Base-by-base conservation (phyloP, 768 basidiomycete genomes). In the Mrakia blollopis region DNA sequence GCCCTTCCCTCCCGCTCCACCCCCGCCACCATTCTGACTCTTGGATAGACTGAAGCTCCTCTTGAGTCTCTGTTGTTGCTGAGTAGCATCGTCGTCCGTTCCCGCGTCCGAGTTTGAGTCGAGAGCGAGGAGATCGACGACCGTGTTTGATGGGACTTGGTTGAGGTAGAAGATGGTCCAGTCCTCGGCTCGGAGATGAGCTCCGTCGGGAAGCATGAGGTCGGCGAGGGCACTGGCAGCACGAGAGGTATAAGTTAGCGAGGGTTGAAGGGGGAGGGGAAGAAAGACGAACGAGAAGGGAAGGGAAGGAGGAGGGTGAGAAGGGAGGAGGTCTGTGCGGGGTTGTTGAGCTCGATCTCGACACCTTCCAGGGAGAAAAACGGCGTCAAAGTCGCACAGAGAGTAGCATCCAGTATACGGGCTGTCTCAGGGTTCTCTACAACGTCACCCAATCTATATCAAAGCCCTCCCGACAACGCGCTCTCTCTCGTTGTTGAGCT, bases 111-210 rank as follows among this genome's bases (percentile, higher is more conserved):
- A 28, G 21, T 35, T 52, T 14, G 37, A 32, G 37, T 78, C 78
- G 25, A 50, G 50, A 14, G n/a, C 32, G 54, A 72, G 71, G 23
- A 57, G 52, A n/a, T 52, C 47, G 16, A 52, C 71, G 79, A 96
- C 92, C 25, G 90, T 90, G 81, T 94, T 94, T 85, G 91, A 92
- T 0, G 90, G 87, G 0, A 92, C 93, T 84, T 98, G 97, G 82
- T 98, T 98, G 76, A 99, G 88, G 84, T 96, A 97, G 87, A 99
- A 99, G 62, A 98, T 90, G 8, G 97, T 98, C 95, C 95, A 98
- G 84, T 98, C 97, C 83, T 96, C 93, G 32, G 91, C 85, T 78
- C 96, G 92, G 71, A 91, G 89, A 85, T 99, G 96, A 41, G 94
- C 97, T 9, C 97, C 97, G 83, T 99, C 97, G 16, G 97, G 97